Evolutionary conservation across 2,329 filamentous ascomycete species (phyloP).

Genomic region (Nectriaceae sp.): DNA sequence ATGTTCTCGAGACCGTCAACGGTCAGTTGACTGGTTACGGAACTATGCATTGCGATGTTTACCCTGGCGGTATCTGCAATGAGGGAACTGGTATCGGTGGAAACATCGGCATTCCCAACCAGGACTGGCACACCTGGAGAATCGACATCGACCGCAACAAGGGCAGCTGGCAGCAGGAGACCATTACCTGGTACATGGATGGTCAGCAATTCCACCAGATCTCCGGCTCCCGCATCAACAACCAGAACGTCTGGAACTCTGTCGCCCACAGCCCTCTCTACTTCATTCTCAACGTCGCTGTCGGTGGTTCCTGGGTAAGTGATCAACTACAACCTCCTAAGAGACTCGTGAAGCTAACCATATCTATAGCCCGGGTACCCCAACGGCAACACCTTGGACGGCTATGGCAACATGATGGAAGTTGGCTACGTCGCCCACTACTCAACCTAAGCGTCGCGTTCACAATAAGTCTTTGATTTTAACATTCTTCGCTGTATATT

Average conservation of each 20-base stretch:
- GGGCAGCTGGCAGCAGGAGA: slow-evolving; percentile 45
- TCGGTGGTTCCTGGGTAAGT: slow-evolving; percentile 52
- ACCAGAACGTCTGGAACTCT: slow-evolving; percentile 46
- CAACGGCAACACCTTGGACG: slow-evolving; percentile 37
- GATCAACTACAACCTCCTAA: not conserved
- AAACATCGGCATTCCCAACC: slow-evolving; percentile 36
- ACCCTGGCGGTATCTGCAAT: slow-evolving; percentile 46
- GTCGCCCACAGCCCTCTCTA: slow-evolving; percentile 50
- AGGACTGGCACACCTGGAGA: slow-evolving; percentile 48
- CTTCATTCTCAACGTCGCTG: slow-evolving; percentile 54
- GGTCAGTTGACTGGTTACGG: slow-evolving; percentile 6
- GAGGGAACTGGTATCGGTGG: slow-evolving; percentile 45
- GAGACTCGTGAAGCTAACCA: slow-evolving; percentile 6
- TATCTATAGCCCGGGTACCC: slow-evolving; percentile 46
- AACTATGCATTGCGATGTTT: slow-evolving; percentile 21
- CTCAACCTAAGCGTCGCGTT: too few relatives aligned
- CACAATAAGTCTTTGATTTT: too few relatives aligned
- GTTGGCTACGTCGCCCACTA: slow-evolving; percentile 21
- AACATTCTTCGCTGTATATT: too few relatives aligned
- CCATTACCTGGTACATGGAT: slow-evolving; percentile 49
- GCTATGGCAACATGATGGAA: slow-evolving; percentile 22
- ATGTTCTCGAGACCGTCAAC: slow-evolving; percentile 23
- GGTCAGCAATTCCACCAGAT: slow-evolving; percentile 43
- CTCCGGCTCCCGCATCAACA: slow-evolving; percentile 42
- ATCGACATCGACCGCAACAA: slow-evolving; percentile 49